Conservation (phyloP, 1,284 basidiomycete genomes). For the Pseudozyma flocculosa region DNA sequence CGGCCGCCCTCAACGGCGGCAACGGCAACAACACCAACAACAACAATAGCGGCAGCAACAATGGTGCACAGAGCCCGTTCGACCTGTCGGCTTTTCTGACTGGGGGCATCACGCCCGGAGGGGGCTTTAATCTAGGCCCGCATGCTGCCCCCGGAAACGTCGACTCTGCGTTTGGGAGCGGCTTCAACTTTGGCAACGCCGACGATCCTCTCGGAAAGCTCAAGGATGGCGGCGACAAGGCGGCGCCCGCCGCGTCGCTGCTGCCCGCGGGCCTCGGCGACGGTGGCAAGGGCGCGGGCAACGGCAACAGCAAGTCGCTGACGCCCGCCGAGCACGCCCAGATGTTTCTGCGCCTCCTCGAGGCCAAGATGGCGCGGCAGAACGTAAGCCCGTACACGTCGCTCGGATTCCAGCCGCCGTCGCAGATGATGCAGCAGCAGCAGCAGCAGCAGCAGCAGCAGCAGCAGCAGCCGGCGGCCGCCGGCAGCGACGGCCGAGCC, state of each 20-base stretch:
- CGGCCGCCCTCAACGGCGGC: slow-evolving; percentile 1
- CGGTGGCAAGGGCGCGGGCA: slow-evolving; percentile 14
- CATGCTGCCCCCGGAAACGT: not conserved
- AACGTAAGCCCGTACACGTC: slow-evolving; percentile 34
- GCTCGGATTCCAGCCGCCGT: slow-evolving; percentile 44
- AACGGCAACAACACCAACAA: slow-evolving; percentile 11
- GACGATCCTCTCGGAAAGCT: not conserved
- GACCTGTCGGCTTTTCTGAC: slow-evolving; percentile 49
- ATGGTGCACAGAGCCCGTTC: slow-evolving; percentile 37
- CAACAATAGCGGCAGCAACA: slow-evolving; percentile 5
- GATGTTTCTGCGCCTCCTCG: slow-evolving; percentile 40
- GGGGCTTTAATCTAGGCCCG: slow-evolving; percentile 10
- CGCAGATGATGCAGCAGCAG: not conserved
- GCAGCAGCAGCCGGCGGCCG: too few species aligned
- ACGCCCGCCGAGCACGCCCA: slow-evolving; percentile 39
- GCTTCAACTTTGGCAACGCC: slow-evolving; percentile 22
- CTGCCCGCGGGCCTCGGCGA: too few species aligned
- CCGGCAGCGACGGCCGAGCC: too few species aligned
- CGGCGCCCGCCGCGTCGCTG: not conserved
- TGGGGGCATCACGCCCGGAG: slow-evolving; percentile 42
- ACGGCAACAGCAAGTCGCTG: slow-evolving; percentile 11
- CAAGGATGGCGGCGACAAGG: slow-evolving; percentile 10
- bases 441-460: not conserved
- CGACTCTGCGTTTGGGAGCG: slow-evolving; percentile 1
- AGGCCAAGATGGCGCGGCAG: slow-evolving; percentile 37